These are phyloP conservation scores for Zoysia japonica DNA, from an alignment of 176 grass and related monocot genomes.

Conservation along the genomic window DNA sequence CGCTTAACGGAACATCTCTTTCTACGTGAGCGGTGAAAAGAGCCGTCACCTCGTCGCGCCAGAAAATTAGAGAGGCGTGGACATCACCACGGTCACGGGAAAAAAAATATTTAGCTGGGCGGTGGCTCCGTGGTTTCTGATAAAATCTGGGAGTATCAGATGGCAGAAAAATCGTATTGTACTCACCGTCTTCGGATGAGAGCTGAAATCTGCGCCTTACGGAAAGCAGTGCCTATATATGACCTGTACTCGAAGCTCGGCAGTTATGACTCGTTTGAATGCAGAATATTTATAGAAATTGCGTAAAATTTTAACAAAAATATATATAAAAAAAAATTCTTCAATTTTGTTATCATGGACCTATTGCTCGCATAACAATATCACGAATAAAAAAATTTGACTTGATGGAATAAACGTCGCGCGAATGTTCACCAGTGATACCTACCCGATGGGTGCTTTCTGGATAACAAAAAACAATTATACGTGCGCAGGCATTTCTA, in stretches of 20 bases:
- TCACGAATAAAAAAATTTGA: not conserved
- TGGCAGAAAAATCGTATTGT: too few relatives aligned
- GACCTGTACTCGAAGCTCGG: not conserved
- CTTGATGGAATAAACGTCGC: too few relatives aligned
- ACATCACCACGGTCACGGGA: not conserved
- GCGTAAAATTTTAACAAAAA: too few relatives aligned
- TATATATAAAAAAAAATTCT: too few relatives aligned
- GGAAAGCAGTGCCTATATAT: not conserved
- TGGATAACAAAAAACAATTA: conserved; percentile 9
- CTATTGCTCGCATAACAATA: not conserved
- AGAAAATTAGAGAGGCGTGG: not conserved
- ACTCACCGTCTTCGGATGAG: too few relatives aligned
- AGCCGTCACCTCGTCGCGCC: too few relatives aligned
- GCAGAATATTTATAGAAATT: too few relatives aligned
- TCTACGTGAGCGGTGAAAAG: conserved; percentile 12
- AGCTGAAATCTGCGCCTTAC: not conserved
- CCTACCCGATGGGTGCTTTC: not conserved
- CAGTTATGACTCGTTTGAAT: too few relatives aligned
- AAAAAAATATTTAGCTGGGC: not conserved
- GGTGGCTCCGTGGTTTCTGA: not conserved
- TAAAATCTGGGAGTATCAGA: too few relatives aligned
- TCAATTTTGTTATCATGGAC: too few relatives aligned
- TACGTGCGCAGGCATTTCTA: not conserved
- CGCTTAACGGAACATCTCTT: conserved; percentile 19
- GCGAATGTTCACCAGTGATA: conserved; percentile 2